These are phyloP conservation scores for Heimioporus retisporus DNA, from an alignment of 1,284 basidiomycete genomes.

Conservation along the genomic window DNA sequence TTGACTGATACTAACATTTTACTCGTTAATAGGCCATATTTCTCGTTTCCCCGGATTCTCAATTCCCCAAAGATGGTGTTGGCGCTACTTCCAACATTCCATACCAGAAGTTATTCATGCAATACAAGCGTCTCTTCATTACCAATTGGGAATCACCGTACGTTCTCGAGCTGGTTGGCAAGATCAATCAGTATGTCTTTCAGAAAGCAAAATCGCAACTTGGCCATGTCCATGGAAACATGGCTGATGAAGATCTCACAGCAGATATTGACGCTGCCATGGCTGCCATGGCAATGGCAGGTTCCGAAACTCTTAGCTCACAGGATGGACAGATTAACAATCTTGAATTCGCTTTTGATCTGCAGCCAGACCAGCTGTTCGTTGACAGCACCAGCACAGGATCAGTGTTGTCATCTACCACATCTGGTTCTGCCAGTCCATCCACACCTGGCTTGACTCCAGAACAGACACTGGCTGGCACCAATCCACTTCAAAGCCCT, in stretches of 20 bases:
- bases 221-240: neutral
- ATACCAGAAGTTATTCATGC: neutral
- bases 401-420: too few species aligned
- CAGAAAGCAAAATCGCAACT: neutral
- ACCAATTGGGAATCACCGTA: neutral
- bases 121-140: neutral
- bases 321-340: too few species aligned
- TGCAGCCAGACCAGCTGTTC: too few species aligned
- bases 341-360: too few species aligned
- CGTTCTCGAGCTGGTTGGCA: neutral
- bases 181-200: neutral
- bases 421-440: too few species aligned
- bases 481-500: too few species aligned
- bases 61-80: neutral
- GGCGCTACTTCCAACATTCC: neutral
- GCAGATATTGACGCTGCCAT: neutral
- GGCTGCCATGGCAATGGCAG: neutral
- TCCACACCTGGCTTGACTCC: too few species aligned
- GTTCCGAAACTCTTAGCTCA: too few species aligned
- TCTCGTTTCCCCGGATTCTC: neutral
- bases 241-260: neutral
- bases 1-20: neutral
- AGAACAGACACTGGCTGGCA: too few species aligned
- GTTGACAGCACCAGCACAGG: too few species aligned
- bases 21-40: neutral